Percentiles rank a stretch among this genome's conserved stretches.
These are phyloP conservation scores for Penicillium sp. DNA, from an alignment of 2,329 filamentous ascomycete species.

Conservation along the genomic window DNA sequence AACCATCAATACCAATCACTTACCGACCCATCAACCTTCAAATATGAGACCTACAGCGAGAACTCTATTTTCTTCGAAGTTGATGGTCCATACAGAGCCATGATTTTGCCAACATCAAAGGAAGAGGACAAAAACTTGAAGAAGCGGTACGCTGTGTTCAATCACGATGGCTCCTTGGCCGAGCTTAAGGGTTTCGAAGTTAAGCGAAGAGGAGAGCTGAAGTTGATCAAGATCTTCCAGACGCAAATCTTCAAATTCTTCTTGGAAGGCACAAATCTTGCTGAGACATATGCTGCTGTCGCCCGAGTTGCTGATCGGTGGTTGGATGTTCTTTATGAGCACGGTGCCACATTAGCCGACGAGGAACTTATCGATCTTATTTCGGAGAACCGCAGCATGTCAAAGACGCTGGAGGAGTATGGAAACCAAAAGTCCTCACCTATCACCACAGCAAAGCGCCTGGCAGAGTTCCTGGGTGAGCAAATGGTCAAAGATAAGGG, in stretches of 20 bases:
- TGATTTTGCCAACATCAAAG: slow-evolving; percentile 96
- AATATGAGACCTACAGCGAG: slow-evolving; percentile 95
- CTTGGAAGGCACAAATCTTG: slow-evolving; percentile 81
- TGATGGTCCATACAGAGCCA: slow-evolving; percentile 94
- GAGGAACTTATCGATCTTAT: slow-evolving; percentile 99
- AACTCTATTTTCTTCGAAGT: slow-evolving; percentile 99
- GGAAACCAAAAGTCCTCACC: slow-evolving; percentile 94
- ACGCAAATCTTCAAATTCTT: slow-evolving; percentile 99
- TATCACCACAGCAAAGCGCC: slow-evolving; percentile 93
- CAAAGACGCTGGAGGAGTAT: slow-evolving; percentile 95
- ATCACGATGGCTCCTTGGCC: slow-evolving; percentile 91
- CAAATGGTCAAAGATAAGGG: slow-evolving; percentile 99
- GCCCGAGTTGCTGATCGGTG: slow-evolving; percentile 94
- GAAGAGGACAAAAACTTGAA: slow-evolving; percentile 99
- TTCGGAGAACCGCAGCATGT: slow-evolving; percentile 98
- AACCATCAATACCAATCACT: slow-evolving; percentile 97
- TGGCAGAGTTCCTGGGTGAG: slow-evolving; percentile 94
- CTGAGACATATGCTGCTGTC: slow-evolving; percentile 87
- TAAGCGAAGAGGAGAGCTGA: slow-evolving; percentile 94
- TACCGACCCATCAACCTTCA: slow-evolving; percentile 73
- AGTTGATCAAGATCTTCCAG: slow-evolving; percentile 99
- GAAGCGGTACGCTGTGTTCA: slow-evolving; percentile 98
- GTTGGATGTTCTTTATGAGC: slow-evolving; percentile 90
- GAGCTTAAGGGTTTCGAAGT: slow-evolving; percentile 98
- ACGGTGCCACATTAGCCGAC: slow-evolving; percentile 85